Evolutionary conservation across 2,329 filamentous ascomycete genomes (phyloP).

Genomic region (Trichoderma polysporum): DNA sequence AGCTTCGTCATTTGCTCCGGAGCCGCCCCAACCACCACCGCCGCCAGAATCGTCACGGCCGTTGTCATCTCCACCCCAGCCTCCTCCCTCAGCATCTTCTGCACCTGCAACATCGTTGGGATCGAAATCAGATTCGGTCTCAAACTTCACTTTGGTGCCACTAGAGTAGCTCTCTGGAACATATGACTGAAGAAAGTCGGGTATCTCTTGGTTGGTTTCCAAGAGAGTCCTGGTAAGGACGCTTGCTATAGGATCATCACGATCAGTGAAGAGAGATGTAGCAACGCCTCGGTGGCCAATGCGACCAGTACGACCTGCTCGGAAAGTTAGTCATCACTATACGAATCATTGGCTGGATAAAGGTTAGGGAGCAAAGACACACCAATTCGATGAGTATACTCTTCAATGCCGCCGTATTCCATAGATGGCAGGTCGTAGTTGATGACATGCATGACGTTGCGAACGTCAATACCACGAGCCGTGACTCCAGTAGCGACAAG

Average conservation of each 20-base stretch:
- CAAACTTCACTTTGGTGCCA: constrained; percentile 50
- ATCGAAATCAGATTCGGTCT: constrained; percentile 56
- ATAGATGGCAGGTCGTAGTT: constrained; percentile 83
- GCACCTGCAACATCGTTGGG: constrained; percentile 35
- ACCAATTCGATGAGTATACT: constrained; percentile 95
- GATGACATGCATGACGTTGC: constrained; percentile 85
- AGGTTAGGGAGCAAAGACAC: constrained; percentile 34
- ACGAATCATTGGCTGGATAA: not conserved
- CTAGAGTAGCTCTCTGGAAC: constrained; percentile 55
- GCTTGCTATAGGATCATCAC: constrained; percentile 69
- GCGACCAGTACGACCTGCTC: constrained; percentile 79
- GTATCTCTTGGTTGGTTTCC: constrained; percentile 75
- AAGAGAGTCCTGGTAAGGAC: constrained; percentile 78
- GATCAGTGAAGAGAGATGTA: constrained; percentile 83
- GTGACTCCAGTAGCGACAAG: constrained; percentile 83
- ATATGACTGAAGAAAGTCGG: constrained; percentile 73
- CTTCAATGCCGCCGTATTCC: constrained; percentile 81
- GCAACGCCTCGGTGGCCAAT: constrained; percentile 86
- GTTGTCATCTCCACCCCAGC: constrained; percentile 15
- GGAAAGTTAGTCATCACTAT: constrained; percentile 4
- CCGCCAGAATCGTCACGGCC: constrained; percentile 12
- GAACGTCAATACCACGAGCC: constrained; percentile 85
- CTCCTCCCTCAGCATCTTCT: constrained; percentile 25
- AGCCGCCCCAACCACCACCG: constrained; percentile 21
- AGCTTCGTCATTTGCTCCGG: constrained; percentile 27